Conservation (phyloP, 1,284 basidiomycete species). For the Xerocomus minutiporus region DNA sequence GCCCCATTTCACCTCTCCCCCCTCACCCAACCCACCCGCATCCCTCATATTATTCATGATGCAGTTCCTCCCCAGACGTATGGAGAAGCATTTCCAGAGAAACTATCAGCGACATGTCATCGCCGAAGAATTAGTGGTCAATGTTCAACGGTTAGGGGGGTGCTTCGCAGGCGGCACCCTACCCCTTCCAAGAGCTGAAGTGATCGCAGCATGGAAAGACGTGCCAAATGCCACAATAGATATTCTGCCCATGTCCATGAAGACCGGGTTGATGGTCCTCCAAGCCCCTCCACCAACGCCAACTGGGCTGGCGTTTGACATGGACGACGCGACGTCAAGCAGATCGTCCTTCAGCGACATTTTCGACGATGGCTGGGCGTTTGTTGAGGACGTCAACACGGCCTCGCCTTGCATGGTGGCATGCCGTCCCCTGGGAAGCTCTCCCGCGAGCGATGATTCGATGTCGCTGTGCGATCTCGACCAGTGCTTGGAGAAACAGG, state of each 20-base stretch:
- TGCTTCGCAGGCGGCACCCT: constrained; percentile 15
- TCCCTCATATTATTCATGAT: constrained; percentile 6
- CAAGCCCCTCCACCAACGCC: constrained; percentile 23
- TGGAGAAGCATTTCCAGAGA: constrained; percentile 11
- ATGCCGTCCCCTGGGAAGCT: not conserved
- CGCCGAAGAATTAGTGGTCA: constrained; percentile 16
- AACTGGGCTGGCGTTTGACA: not conserved
- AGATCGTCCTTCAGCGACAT: not conserved
- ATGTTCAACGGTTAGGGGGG: constrained; percentile 9
- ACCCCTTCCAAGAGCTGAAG: constrained; percentile 13
- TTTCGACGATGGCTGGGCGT: constrained; percentile 1
- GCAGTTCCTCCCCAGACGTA: not conserved
- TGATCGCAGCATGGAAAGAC: constrained; percentile 19
- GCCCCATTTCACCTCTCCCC: not conserved
- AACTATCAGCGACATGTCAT: constrained; percentile 9
- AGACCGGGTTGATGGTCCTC: not conserved
- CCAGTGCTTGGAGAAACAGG: not conserved
- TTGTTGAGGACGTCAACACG: constrained; percentile 1
- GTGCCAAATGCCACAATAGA: constrained; percentile 22
- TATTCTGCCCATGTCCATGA: constrained; percentile 8
- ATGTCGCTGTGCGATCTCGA: not conserved
- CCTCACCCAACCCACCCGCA: not conserved
- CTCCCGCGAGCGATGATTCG: not conserved
- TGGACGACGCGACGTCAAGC: constrained; percentile 2
- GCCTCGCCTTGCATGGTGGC: constrained; percentile 2